Evolutionary conservation across 306 rosid species (phyloP), one percentile per base, ranked within the genome.

Genomic region (Erythrophleum fordii): DNA sequence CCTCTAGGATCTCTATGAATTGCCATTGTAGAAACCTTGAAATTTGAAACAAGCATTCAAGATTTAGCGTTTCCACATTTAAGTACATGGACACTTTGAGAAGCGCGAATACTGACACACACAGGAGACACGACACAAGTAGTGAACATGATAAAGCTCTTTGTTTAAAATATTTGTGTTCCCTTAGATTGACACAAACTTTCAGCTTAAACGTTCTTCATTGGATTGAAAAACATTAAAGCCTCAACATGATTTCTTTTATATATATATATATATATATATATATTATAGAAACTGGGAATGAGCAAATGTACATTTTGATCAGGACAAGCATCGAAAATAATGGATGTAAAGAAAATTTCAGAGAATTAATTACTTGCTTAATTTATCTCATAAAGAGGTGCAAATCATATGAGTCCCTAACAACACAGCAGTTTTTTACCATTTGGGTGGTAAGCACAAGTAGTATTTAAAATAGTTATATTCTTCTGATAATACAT

Each of bases 21-120:
- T 70, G 81, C 61, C 68, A 37, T 67, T 78, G 45, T 58, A 60
- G 81, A 83, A 66, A 86, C 87, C 97, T 93, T 85, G 76, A 85
- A 83, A 61, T 80, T 76, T 18, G 66, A 26, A 26, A 26, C 23
- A 11, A 25, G 17, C 65, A 58, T 18, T 12, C 1, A 14, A 48
- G 53, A 48, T 13, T 48, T 16, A 48, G 53, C 53, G 3, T 48
- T 14, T 58, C 65, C 11, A 58, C 17, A 58, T 25, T 58, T 25
- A 9, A 58, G 65, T 22, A 11, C 65, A 58, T 58, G 65, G 34
- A 22, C 61, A 22, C 5, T 10, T n/a, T 10, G 61, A 55, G 64
- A 26, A 59, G 66, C n/a, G 11, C 12, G 37, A 59, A 59, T 26
- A 7, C 66, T 59, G 29, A 55, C 14, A 55, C 28, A 10, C 20